These are phyloP conservation scores for Tremellales sp. DNA, from an alignment of 1,284 basidiomycete species.

Conservation along the genomic window DNA sequence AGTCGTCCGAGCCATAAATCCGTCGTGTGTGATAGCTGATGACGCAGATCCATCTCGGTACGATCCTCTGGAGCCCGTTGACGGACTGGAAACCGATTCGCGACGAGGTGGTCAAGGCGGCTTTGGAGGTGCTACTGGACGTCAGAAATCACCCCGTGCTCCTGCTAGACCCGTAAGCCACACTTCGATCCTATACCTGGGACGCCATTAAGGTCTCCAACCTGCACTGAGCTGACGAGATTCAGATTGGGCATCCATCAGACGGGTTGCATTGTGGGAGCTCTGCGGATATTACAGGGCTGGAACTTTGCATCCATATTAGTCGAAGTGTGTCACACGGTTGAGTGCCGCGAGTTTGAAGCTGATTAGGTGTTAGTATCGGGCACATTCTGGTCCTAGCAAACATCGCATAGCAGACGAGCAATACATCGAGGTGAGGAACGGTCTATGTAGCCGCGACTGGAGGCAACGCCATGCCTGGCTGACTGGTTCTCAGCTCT, in stretches of 20 bases:
- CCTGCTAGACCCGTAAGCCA: constrained; percentile 43
- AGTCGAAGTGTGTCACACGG: constrained; percentile 39
- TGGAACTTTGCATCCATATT: constrained; percentile 47
- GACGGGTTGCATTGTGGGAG: constrained; percentile 42
- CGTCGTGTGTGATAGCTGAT: too few species aligned
- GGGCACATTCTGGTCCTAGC: constrained; percentile 39
- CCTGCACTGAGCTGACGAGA: constrained; percentile 1
- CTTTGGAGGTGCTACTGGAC: constrained; percentile 43
- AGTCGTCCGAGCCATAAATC: constrained; percentile 1
- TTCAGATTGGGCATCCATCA: constrained; percentile 45
- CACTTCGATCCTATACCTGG: neutral
- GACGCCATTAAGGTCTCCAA: too few species aligned
- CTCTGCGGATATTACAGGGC: constrained; percentile 40
- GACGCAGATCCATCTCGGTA: constrained; percentile 39
- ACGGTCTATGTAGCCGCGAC: neutral
- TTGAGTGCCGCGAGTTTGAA: too few species aligned
- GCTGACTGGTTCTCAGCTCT: constrained; percentile 24
- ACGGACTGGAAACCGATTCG: constrained; percentile 44
- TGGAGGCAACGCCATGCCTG: neutral
- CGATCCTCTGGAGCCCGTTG: constrained; percentile 35
- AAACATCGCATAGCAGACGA: constrained; percentile 47
- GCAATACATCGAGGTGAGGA: constrained; percentile 45
- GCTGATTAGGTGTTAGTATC: too few species aligned
- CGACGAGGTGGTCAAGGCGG: constrained; percentile 43
- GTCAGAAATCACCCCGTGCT: constrained; percentile 35